Evolutionary conservation across 495 filamentous ascomycete species (phyloP).

Genomic region (Podospora anserina): DNA sequence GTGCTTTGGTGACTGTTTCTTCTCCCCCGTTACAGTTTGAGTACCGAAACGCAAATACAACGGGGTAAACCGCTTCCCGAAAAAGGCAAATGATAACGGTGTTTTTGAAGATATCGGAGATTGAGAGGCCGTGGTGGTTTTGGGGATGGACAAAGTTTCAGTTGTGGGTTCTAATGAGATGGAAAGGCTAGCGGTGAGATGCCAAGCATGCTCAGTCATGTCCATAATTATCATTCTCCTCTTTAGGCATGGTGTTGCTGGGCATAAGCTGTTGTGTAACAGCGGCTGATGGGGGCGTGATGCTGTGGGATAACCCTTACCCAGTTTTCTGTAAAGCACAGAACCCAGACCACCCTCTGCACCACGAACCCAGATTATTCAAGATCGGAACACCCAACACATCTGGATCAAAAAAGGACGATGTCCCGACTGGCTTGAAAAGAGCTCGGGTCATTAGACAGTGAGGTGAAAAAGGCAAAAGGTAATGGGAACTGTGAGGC

Average conservation of each 20-base stretch:
- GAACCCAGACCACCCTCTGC: too few relatives aligned
- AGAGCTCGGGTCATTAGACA: too few relatives aligned
- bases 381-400: too few relatives aligned
- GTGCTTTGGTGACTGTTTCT: not conserved
- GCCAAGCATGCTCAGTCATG: constrained; percentile 7
- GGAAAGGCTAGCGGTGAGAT: not conserved
- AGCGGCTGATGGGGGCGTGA: not conserved
- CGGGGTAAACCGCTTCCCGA: not conserved
- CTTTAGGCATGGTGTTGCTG: constrained; percentile 2
- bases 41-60: not conserved
- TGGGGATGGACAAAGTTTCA: not conserved
- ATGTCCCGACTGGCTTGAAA: too few relatives aligned
- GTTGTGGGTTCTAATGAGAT: not conserved
- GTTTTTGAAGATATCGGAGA: not conserved
- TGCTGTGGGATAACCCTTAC: not conserved
- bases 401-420: too few relatives aligned
- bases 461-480: not conserved
- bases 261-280: not conserved
- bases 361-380: too few relatives aligned
- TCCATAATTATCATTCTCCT: not conserved
- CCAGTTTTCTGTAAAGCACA: not conserved
- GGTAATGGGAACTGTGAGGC: constrained; percentile 20
- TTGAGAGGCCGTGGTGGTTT: not conserved
- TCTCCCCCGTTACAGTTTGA: too few relatives aligned
- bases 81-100: constrained; percentile 12